These are phyloP conservation scores for Melaleuca quinquenervia DNA, from an alignment of 345 rosid genomes.

Conservation along the genomic window DNA sequence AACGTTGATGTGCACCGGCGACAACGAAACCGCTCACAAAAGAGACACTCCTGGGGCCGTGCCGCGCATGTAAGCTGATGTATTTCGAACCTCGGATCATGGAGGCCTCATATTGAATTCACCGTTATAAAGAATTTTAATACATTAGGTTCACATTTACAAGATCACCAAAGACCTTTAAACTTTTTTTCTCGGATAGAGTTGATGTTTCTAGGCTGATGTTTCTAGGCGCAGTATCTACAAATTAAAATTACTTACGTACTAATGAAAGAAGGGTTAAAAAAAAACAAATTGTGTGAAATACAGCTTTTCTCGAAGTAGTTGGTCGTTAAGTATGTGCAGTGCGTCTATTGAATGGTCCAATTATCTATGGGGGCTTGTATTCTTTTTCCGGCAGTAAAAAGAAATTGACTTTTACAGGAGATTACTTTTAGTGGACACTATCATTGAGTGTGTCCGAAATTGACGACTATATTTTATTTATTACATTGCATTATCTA, in stretches of 20 bases:
- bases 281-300: neutral
- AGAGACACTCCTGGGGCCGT: neutral
- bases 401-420: neutral
- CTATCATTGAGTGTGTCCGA: neutral
- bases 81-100: neutral
- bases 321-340: neutral
- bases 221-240: too few relatives aligned
- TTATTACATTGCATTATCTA: neutral
- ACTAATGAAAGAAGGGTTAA: neutral
- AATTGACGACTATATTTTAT: neutral
- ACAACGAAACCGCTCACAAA: neutral
- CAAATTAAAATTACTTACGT: neutral
- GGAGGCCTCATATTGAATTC: neutral
- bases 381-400: neutral
- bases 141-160: neutral
- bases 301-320: neutral
- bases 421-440: neutral
- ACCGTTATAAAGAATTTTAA: neutral
- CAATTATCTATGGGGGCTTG: neutral
- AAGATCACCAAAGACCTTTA: too few relatives aligned
- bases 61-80: neutral
- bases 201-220: too few relatives aligned
- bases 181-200: too few relatives aligned
- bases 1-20: neutral
- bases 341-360: accelerated